Conservation (phyloP, 2,329 filamentous ascomycete species). For the Venturia effusa region DNA sequence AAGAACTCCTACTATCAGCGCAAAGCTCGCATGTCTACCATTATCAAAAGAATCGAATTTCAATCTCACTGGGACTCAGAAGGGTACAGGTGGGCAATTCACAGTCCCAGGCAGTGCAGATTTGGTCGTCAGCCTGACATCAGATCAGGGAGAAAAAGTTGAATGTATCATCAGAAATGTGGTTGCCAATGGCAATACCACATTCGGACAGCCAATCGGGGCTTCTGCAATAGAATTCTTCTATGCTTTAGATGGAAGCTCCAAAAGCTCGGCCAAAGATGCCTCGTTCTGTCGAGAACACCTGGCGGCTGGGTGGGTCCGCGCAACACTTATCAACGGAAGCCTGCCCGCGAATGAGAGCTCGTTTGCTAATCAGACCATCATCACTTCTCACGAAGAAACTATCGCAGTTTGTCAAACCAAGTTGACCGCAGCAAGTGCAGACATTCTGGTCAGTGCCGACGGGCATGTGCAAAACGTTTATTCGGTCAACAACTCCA, state of each 20-base stretch:
- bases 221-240: neutral
- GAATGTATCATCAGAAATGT: neutral
- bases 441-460: slow-evolving; percentile 24
- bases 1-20: slow-evolving; percentile 25
- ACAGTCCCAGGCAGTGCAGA: neutral
- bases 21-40: slow-evolving; percentile 23
- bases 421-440: slow-evolving; percentile 21
- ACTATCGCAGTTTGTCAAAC: slow-evolving; percentile 27
- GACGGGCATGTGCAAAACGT: slow-evolving; percentile 20
- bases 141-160: neutral
- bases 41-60: neutral
- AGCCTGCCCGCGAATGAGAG: neutral
- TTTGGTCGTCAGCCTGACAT: neutral
- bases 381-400: slow-evolving; percentile 12
- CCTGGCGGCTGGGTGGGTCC: slow-evolving; percentile 21
- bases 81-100: neutral
- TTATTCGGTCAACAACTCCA: neutral
- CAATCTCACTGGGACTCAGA: neutral
- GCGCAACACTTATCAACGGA: slow-evolving; percentile 7
- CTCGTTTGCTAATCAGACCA: neutral
- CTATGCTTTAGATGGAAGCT: neutral
- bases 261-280: neutral
- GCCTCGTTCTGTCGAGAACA: slow-evolving; percentile 8
- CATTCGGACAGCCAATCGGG: neutral
- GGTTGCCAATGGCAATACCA: neutral